These are phyloP conservation scores for Dunaliella primolecta DNA, from an alignment of 139 green algal genomes.

Conservation along the genomic window DNA sequence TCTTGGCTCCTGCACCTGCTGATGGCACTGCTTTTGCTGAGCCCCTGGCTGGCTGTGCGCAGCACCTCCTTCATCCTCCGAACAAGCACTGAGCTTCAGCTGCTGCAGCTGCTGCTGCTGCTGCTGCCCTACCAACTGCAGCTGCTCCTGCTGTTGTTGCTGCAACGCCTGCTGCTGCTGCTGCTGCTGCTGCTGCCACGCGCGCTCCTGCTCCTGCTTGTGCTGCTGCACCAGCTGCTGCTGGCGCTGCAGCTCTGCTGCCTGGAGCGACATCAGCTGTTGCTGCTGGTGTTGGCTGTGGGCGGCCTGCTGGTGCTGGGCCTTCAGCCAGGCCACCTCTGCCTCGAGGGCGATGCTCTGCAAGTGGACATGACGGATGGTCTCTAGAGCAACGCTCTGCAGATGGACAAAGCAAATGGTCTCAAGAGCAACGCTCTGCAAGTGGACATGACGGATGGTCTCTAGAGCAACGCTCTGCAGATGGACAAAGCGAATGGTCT, in stretches of 20 bases:
- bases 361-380: too few species aligned
- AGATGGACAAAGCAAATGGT: too few species aligned
- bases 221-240: neutral
- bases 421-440: neutral
- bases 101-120: neutral
- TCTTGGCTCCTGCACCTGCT: neutral
- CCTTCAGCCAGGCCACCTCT: neutral
- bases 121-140: neutral
- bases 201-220: too few species aligned
- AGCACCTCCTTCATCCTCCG: too few species aligned
- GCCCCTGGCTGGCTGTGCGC: neutral
- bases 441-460: too few species aligned
- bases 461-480: too few species aligned
- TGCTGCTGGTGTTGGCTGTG: neutral
- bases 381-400: too few species aligned
- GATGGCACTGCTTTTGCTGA: neutral
- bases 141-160: neutral
- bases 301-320: neutral
- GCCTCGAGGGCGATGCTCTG: neutral
- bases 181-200: too few species aligned
- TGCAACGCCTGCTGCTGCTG: neutral
- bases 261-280: too few species aligned
- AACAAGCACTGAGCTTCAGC: neutral
- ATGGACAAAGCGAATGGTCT: too few species aligned
- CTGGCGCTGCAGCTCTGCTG: neutral